phyloP scores from a whole-genome alignment of 2,329 filamentous ascomycete genomes.

The Alternaria brassicicola region DNA sequence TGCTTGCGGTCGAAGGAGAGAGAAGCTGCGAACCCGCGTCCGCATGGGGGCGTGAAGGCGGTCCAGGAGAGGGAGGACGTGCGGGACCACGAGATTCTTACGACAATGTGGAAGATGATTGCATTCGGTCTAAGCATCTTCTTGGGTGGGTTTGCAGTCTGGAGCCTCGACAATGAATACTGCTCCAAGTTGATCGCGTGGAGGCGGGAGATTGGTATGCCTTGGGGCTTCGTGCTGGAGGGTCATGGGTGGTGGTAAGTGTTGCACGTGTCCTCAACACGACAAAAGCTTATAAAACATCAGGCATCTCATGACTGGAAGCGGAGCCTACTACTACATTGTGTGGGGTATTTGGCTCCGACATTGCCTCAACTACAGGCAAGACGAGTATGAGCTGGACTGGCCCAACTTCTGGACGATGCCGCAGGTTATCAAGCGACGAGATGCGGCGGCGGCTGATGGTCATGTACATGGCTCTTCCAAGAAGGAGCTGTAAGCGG shows the following conservation, averaged over 20 bases:
- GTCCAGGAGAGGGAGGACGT: slow-evolving; percentile 58
- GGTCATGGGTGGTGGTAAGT: slow-evolving; percentile 74
- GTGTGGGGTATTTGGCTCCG: slow-evolving; percentile 83
- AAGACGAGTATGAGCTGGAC: slow-evolving; percentile 71
- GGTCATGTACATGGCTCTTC: slow-evolving; percentile 25
- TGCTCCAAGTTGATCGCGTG: slow-evolving; percentile 69
- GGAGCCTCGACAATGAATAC: slow-evolving; percentile 80
- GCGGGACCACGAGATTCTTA: slow-evolving; percentile 64
- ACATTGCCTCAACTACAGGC: slow-evolving; percentile 73
- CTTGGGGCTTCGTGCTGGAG: slow-evolving; percentile 79
- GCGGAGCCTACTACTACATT: slow-evolving; percentile 84
- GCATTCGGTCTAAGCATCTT: slow-evolving; percentile 72
- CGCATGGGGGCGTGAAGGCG: slow-evolving; percentile 35
- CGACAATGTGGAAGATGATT: slow-evolving; percentile 79
- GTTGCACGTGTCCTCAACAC: neutral
- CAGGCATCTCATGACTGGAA: slow-evolving; percentile 80
- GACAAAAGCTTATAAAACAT: slow-evolving; percentile 12
- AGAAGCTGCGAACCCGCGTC: slow-evolving; percentile 35
- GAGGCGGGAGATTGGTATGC: slow-evolving; percentile 72
- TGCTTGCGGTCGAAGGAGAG: slow-evolving; percentile 55
- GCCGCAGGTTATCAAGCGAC: slow-evolving; percentile 57
- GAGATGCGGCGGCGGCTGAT: slow-evolving; percentile 5
- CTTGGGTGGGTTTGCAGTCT: slow-evolving; percentile 75
- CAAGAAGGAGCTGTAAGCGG: slow-evolving; percentile 42
- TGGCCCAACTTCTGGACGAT: slow-evolving; percentile 69